Evolutionary conservation across 768 basidiomycete species (phyloP).

Genomic region (Mycena capillaripes): DNA sequence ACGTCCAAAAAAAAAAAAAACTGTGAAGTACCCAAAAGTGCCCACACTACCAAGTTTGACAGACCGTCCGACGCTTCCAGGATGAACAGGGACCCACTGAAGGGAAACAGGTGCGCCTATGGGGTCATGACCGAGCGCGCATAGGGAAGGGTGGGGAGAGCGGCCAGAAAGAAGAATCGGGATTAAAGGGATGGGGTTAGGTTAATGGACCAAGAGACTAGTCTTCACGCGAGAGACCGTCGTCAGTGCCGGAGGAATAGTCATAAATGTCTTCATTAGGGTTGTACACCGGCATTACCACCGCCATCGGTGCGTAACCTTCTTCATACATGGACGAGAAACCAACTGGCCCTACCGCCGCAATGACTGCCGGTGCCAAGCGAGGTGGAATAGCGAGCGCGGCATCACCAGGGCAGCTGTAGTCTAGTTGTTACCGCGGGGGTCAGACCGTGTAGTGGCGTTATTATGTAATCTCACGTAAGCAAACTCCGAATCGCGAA

Average conservation of each 20-base stretch:
- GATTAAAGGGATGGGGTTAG: not conserved
- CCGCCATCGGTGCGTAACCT: not conserved
- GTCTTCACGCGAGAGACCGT: not conserved
- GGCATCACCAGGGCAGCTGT: not conserved
- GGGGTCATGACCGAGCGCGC: no score
- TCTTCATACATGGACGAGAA: constrained; percentile 11
- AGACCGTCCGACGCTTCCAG: no score
- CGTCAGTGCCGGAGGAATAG: not conserved
- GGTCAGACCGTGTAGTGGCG: no score
- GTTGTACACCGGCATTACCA: not conserved
- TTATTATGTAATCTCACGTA: no score
- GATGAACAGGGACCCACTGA: no score
- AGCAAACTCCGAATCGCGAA: no score
- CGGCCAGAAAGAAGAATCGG: not conserved
- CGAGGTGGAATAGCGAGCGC: constrained; percentile 3
- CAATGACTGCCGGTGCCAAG: not conserved
- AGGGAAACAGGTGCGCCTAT: no score
- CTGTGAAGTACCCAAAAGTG: no score
- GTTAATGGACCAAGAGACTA: not conserved
- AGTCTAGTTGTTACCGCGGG: no score
- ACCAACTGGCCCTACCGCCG: not conserved
- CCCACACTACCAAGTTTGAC: no score
- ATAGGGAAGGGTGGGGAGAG: no score
- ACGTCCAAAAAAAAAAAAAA: no score
- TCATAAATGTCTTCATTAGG: not conserved